A percentile compares a stretch with the other conserved stretches of the same genome.
phyloP scores from a whole-genome alignment of 2,329 filamentous ascomycete genomes.

The Magnaporthales sp. region DNA sequence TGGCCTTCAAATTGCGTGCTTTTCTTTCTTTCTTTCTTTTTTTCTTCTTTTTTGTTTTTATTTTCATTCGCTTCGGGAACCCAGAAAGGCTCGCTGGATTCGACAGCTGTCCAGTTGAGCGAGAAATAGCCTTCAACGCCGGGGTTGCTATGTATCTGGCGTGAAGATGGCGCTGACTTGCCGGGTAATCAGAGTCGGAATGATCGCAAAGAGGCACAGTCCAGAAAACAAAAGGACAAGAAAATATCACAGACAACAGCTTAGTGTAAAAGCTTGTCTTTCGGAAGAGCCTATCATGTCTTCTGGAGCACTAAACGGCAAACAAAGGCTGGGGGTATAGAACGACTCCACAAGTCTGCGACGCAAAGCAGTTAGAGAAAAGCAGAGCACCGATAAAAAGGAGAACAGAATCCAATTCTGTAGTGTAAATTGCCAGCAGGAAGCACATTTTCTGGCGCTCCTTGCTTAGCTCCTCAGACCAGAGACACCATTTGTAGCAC shows the following conservation, averaged over 20 bases:
- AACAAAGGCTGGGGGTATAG: background rate
- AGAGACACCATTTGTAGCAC: slow-evolving; percentile 39
- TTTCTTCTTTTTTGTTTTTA: too few relatives aligned
- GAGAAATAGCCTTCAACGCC: background rate
- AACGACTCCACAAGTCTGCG: background rate
- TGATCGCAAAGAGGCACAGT: background rate
- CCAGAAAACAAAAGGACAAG: background rate
- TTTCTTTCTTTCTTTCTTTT: too few relatives aligned
- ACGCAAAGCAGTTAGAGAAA: background rate
- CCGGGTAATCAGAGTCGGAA: background rate
- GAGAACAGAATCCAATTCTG: background rate
- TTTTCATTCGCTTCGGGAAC: background rate
- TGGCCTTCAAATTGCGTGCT: too few relatives aligned
- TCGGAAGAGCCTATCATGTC: background rate
- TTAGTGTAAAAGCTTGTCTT: background rate
- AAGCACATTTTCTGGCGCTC: background rate
- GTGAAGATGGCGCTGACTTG: background rate
- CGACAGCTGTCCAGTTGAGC: too few relatives aligned
- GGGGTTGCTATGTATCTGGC: background rate
- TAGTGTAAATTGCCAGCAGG: background rate
- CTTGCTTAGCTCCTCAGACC: background rate
- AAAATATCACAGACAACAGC: background rate
- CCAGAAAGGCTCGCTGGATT: background rate
- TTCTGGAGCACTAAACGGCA: background rate
- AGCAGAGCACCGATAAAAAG: background rate